Evolutionary conservation across 169 alveolate genomes (phyloP).

Genomic region (Plasmodium sp.): DNA sequence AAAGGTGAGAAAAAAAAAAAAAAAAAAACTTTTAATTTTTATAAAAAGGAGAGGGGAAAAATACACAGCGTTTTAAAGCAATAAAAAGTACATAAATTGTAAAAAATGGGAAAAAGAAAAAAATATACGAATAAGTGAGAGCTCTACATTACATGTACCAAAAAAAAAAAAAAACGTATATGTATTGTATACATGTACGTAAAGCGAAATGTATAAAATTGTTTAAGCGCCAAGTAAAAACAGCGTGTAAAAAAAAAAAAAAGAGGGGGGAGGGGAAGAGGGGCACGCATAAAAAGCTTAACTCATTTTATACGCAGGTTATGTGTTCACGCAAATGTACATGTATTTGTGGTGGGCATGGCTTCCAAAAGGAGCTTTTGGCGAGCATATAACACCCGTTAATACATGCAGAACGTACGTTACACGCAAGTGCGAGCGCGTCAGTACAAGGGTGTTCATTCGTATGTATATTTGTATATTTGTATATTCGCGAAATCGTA

Average conservation of each 20-base stretch:
- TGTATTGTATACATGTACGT: not conserved
- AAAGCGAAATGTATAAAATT: not conserved
- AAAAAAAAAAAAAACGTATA: not conserved
- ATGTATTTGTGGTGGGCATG: not conserved
- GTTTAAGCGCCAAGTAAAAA: not conserved
- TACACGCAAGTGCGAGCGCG: not conserved
- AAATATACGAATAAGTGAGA: not conserved
- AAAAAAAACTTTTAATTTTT: not conserved
- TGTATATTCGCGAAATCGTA: not conserved
- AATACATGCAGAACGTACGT: not conserved
- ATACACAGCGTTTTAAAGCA: constrained; percentile 8
- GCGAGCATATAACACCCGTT: not conserved
- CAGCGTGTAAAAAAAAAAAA: not conserved
- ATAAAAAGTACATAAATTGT: not conserved
- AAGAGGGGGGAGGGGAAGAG: not conserved
- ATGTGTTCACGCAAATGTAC: not conserved
- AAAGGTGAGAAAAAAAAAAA: not conserved
- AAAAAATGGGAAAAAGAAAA: not conserved
- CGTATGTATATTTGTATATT: not conserved
- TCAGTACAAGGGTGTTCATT: not conserved
- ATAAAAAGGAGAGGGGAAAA: not conserved
- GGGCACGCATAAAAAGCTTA: not conserved
- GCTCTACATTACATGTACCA: not conserved
- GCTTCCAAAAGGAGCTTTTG: not conserved
- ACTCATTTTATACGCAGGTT: not conserved